Percentiles rank a stretch among this genome's conserved stretches.
Evolutionary conservation across 169 alveolate species (phyloP).

Genomic region (Eimeria zaria): DNA sequence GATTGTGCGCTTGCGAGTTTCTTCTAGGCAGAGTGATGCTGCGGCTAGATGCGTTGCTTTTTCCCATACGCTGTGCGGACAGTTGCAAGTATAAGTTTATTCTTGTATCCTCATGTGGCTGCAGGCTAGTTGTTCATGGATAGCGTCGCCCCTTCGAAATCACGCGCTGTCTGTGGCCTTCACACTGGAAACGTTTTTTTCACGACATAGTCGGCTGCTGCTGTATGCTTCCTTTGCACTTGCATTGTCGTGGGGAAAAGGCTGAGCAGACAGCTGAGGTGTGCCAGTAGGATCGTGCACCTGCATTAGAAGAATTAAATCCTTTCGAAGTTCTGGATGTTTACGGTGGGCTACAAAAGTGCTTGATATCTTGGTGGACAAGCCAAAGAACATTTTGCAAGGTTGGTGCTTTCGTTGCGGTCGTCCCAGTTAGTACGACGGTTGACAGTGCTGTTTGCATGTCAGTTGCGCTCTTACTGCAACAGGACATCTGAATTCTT

Average conservation of each 20-base stretch:
- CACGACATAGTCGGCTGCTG: background rate
- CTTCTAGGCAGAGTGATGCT: background rate
- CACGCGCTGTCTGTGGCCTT: background rate
- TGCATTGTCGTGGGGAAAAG: background rate
- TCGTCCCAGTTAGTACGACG: background rate
- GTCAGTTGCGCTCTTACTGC: background rate
- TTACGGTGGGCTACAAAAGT: background rate
- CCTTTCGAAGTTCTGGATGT: background rate
- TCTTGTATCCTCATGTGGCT: background rate
- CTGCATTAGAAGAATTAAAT: background rate
- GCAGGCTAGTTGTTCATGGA: background rate
- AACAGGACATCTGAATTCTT: background rate
- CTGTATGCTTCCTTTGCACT: background rate
- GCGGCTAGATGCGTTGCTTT: background rate
- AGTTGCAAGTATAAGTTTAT: background rate
- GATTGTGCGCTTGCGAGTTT: background rate
- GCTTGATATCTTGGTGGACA: background rate
- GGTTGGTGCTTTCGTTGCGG: background rate
- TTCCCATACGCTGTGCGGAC: background rate
- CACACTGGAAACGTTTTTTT: background rate
- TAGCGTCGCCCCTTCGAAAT: background rate
- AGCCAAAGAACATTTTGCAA: background rate
- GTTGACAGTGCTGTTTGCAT: background rate
- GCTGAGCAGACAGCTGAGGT: background rate
- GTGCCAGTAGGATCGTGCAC: background rate